These are phyloP conservation scores for Lepidium africanum DNA, from an alignment of 345 rosid species.

Conservation along the genomic window DNA sequence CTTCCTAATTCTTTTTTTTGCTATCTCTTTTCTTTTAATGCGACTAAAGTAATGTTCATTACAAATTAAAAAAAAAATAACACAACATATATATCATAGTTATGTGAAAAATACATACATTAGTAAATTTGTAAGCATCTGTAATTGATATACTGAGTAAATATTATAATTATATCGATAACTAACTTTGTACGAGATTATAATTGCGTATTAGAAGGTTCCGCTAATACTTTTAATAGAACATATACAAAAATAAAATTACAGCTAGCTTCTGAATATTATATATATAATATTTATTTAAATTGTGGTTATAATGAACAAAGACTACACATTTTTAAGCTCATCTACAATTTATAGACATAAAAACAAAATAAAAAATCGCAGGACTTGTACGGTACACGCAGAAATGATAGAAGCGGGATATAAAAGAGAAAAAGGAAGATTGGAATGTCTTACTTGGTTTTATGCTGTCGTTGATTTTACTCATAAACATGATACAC, in stretches of 20 bases:
- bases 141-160: not conserved
- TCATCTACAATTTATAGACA: not conserved
- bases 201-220: not conserved
- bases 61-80: too few species aligned
- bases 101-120: too few species aligned
- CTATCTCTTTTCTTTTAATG: too few species aligned
- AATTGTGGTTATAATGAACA: not conserved
- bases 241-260: not conserved
- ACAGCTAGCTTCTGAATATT: not conserved
- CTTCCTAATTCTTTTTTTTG: not conserved
- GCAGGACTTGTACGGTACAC: slow-evolving; percentile 18
- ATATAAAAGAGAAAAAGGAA: not conserved
- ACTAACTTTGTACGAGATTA: not conserved
- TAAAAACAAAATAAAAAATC: not conserved
- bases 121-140: not conserved
- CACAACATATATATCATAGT: too few species aligned
- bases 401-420: slow-evolving; percentile 5
- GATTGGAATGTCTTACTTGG: slow-evolving; percentile 6
- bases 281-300: not conserved
- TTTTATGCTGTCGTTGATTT: slow-evolving; percentile 27
- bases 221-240: not conserved
- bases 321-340: not conserved
- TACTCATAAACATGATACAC: slow-evolving; percentile 24
- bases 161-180: not conserved
- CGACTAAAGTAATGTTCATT: too few species aligned